Percentiles rank a stretch among this genome's conserved stretches.
These are phyloP conservation scores for Monosporozyma yasuniensis DNA, from an alignment of 805 yeast species.

Conservation along the genomic window DNA sequence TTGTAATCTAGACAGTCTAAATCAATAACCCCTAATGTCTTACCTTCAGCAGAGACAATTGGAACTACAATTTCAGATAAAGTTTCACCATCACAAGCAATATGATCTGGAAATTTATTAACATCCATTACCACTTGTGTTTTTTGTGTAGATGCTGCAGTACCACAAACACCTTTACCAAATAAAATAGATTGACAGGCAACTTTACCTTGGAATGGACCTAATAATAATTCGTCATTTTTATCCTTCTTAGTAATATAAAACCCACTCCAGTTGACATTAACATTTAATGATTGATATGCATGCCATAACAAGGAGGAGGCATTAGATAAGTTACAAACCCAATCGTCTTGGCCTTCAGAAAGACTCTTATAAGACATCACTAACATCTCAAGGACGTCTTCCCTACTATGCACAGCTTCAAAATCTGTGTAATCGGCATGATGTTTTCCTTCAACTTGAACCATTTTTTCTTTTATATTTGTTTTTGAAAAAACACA, in stretches of 20 bases:
- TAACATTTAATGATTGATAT: conserved; percentile 48
- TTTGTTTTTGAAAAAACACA: background rate
- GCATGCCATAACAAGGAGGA: conserved; percentile 85
- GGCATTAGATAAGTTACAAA: conserved; percentile 78
- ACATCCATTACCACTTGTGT: conserved; percentile 80
- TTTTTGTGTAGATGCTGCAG: conserved; percentile 48
- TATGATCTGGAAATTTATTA: conserved; percentile 76
- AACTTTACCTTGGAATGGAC: conserved; percentile 94
- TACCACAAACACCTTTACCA: conserved; percentile 90
- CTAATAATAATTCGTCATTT: conserved; percentile 49
- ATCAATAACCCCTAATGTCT: conserved; percentile 70
- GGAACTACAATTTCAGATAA: conserved; percentile 92
- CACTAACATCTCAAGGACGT: conserved; percentile 48
- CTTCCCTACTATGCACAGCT: conserved; percentile 34
- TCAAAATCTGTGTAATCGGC: conserved; percentile 64
- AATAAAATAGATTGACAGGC: conserved; percentile 79
- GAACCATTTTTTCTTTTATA: background rate
- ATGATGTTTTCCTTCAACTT: conserved; percentile 38
- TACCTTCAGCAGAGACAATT: conserved; percentile 37
- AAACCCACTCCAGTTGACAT: conserved; percentile 92
- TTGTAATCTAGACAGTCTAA: conserved; percentile 59
- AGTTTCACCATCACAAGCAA: conserved; percentile 95
- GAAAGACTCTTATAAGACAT: conserved; percentile 59
- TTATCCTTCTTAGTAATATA: conserved; percentile 39
- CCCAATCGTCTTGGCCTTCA: conserved; percentile 67